These are phyloP conservation scores for Apophysomyces sp. DNA, from an alignment of 371 early-diverging fungal species.

Conservation along the genomic window DNA sequence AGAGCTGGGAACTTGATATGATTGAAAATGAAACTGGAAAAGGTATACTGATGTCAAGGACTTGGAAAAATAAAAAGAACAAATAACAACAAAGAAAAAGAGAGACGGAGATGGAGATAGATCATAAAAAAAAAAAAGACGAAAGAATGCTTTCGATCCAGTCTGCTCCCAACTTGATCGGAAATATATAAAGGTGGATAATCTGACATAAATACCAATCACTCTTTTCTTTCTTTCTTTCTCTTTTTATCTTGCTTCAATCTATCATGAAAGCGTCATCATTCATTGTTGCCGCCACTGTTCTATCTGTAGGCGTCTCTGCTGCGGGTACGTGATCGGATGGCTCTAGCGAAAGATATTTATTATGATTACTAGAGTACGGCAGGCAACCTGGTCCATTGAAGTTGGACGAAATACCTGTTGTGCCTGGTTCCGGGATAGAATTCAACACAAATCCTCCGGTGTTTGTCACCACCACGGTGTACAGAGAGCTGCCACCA, in stretches of 20 bases:
- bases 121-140: neutral
- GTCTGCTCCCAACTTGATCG: conserved; percentile 15
- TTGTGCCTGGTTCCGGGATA: neutral
- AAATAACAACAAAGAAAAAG: neutral
- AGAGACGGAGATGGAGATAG: neutral
- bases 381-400: neutral
- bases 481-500: conserved; percentile 5
- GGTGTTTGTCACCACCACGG: conserved; percentile 10
- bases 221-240: conserved; percentile 4
- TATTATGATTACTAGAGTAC: no score
- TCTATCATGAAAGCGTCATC: conserved; percentile 23
- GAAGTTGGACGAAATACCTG: neutral
- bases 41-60: conserved; percentile 12
- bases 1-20: neutral
- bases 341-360: no score
- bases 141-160: conserved; percentile 15
- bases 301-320: conserved; percentile 18
- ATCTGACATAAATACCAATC: conserved; percentile 7
- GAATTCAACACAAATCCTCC: conserved; percentile 11
- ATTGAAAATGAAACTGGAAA: neutral
- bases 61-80: conserved; percentile 15
- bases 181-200: conserved; percentile 17
- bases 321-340: conserved; percentile 6
- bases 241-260: neutral
- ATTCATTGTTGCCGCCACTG: conserved; percentile 20